Base-by-base conservation (phyloP, 2,329 filamentous ascomycete genomes). In the Setomelanomma holmii region DNA sequence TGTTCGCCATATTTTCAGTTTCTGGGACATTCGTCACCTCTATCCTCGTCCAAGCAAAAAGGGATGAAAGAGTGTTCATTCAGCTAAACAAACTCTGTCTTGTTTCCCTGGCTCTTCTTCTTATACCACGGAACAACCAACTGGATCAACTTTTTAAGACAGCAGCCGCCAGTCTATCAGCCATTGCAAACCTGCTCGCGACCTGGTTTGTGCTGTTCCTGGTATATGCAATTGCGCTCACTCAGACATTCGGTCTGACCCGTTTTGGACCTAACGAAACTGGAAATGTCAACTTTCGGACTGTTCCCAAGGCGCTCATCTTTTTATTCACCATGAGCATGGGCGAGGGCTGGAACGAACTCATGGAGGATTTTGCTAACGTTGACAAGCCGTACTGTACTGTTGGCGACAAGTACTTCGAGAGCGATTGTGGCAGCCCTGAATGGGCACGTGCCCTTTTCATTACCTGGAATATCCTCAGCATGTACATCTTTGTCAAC, bases 401-500 rank as follows among this genome's bases (percentile, higher is more conserved):
- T 1, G 81, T 87, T 17, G 83, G 83, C 30, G 68, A 78, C 1
- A 82, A 83, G 34, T 97, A 96, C 75, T 93, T 92, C 67, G 79
- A 90, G 36, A 95, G 91, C 66, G 96, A 99, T 76, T 99, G 95
- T 69, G 95, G 95, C 52, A 96, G 93, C 76, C 84, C 87, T 44
- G 84, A 86, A 34, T 99, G 95, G 92, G 92, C 95, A 6, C 84
- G 92, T 45, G 86, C 87, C 27, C 81, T 99, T 8, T 99, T 99
- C 79, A 92, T 98, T 51, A 86, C 89, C 4, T 99, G 95, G 95
- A 99, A 99, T 79, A 93, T 99, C 67, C 84, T 99, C 76, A 98
- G 93, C 89, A 99, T 99, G 95, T 99, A 99, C 78, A 96, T 99
- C 68, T 99, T 99, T 69, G 93, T 98, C 70, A 97, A 93, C 69